Evolutionary conservation across 306 rosid species (phyloP).

Genomic region (Vigna nakashimae): DNA sequence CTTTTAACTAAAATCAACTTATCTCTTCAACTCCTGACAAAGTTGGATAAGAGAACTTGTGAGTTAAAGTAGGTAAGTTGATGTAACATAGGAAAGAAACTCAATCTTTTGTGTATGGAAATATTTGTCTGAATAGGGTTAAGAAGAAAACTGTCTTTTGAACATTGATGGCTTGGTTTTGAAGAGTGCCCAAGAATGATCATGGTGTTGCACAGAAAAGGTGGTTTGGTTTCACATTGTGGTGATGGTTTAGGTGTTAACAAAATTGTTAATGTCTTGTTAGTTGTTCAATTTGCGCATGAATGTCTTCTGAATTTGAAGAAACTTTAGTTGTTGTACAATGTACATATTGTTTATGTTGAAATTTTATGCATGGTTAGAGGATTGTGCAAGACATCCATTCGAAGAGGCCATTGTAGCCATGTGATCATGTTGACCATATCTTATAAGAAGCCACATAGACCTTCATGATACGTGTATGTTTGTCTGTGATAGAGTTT

Average conservation of each 20-base stretch:
- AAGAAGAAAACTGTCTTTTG: background rate
- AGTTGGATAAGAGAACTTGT: background rate
- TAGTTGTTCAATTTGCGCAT: background rate
- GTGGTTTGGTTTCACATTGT: conserved; percentile 17
- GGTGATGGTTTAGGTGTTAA: conserved; percentile 17
- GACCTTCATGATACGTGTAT: too few relatives aligned
- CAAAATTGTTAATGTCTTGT: conserved; percentile 21
- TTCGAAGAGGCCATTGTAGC: too few relatives aligned
- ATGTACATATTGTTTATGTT: conserved; percentile 15
- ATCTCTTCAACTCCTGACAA: background rate
- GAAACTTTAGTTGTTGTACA: background rate
- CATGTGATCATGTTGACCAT: too few relatives aligned
- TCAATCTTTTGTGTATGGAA: background rate
- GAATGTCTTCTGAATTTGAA: conserved; percentile 4
- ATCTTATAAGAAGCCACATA: too few relatives aligned
- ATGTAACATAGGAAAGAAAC: background rate
- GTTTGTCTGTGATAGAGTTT: too few relatives aligned
- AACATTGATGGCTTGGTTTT: conserved; percentile 8
- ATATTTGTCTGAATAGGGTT: background rate
- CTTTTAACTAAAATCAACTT: background rate
- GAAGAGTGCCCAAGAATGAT: conserved; percentile 18
- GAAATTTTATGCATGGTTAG: conserved; percentile 5
- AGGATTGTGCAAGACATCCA: too few relatives aligned
- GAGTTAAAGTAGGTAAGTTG: background rate
- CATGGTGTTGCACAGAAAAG: conserved; percentile 22